Evolutionary conservation across 768 basidiomycete species (phyloP).

Genomic region (Phanerodontia chrysosporium): DNA sequence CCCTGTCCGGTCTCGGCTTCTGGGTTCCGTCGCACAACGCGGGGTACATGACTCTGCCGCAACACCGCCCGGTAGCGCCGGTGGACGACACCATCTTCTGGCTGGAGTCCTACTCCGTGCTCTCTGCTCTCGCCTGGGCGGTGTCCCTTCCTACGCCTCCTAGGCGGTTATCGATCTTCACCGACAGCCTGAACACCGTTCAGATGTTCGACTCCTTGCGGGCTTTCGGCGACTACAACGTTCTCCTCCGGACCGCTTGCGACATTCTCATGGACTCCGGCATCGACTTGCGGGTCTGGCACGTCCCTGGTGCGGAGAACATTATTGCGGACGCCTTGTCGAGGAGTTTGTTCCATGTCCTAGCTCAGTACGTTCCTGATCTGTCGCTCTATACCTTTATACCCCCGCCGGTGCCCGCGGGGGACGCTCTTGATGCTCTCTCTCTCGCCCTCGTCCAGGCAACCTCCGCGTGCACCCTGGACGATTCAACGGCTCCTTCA

Average conservation of each 20-base stretch:
- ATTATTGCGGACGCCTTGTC: constrained; percentile 22
- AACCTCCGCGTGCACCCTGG: constrained; percentile 33
- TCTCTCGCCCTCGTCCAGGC: constrained; percentile 17
- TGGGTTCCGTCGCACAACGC: constrained; percentile 10
- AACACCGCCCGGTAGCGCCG: not conserved
- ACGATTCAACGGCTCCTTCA: constrained; percentile 27
- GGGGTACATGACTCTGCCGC: constrained; percentile 2
- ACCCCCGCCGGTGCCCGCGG: constrained; percentile 22
- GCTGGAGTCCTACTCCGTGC: constrained; percentile 4
- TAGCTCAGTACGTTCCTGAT: not conserved
- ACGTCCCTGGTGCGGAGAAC: constrained; percentile 22
- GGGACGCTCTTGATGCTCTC: constrained; percentile 21
- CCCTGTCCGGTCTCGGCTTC: constrained; percentile 17
- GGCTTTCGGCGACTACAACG: constrained; percentile 15
- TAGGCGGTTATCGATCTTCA: constrained; percentile 15
- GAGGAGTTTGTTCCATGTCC: not conserved
- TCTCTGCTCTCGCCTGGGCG: constrained; percentile 2
- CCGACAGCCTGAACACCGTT: constrained; percentile 25
- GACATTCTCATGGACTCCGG: constrained; percentile 7
- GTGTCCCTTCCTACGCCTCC: not conserved
- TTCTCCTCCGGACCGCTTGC: constrained; percentile 13
- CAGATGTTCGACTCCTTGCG: constrained; percentile 20
- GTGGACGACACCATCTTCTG: constrained; percentile 5
- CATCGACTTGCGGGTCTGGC: constrained; percentile 19
- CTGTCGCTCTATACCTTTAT: not conserved